These are phyloP conservation scores for Hordeum vulgare DNA, from an alignment of 176 grass and related monocot species.

Conservation along the genomic window DNA sequence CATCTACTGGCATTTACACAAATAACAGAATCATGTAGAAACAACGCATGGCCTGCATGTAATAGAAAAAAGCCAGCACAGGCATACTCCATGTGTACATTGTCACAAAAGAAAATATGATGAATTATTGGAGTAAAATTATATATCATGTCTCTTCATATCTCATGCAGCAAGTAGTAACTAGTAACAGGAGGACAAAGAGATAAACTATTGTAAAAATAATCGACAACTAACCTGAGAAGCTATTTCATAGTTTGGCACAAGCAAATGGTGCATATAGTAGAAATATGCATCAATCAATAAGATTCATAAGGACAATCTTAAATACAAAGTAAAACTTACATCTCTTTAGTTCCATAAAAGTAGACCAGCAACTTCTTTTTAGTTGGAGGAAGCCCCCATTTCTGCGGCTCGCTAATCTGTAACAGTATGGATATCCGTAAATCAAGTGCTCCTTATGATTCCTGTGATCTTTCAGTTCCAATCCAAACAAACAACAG, in stretches of 20 bases:
- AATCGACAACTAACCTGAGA: slow-evolving; percentile 7
- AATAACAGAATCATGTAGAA: neutral
- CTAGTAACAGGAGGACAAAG: neutral
- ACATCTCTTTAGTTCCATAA: slow-evolving; percentile 98
- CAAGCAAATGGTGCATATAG: slow-evolving; percentile 16
- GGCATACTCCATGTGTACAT: neutral
- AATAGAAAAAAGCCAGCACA: neutral
- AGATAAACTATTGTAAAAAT: neutral
- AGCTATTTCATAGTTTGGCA: neutral
- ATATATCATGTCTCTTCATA: neutral
- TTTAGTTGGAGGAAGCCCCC: slow-evolving; percentile 49
- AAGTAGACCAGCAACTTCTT: slow-evolving; percentile 96
- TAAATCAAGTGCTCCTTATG: slow-evolving; percentile 12
- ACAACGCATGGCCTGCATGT: neutral
- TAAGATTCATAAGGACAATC: slow-evolving; percentile 5
- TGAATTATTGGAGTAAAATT: neutral
- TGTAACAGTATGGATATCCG: slow-evolving; percentile 35
- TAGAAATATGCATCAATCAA: slow-evolving; percentile 4
- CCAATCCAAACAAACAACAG: slow-evolving; percentile 9
- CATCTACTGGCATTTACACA: neutral
- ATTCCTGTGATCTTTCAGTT: neutral
- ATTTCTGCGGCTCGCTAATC: slow-evolving; percentile 87
- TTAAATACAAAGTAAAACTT: slow-evolving; percentile 43
- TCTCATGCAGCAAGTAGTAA: neutral
- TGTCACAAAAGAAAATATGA: neutral